Conservation (phyloP, 768 basidiomycete species). For the Phylloporus arenicola region DNA sequence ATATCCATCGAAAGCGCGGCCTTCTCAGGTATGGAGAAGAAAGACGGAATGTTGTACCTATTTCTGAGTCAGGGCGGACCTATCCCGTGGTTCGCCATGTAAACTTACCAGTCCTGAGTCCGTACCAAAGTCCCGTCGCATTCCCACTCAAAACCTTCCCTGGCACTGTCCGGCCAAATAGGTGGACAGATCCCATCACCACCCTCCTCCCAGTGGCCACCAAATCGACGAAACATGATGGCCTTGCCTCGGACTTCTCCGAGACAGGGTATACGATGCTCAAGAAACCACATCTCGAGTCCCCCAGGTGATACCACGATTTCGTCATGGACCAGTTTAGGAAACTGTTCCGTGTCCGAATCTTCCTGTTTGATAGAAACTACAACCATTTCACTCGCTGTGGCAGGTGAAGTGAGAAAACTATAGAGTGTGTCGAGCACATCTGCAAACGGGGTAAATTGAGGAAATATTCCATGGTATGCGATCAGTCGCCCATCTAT, state of each 20-base stretch:
- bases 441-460: slow-evolving; percentile 59
- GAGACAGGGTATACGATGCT: slow-evolving; percentile 72
- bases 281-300: slow-evolving; percentile 70
- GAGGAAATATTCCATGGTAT: slow-evolving; percentile 75
- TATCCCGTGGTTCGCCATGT: not conserved
- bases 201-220: slow-evolving; percentile 64
- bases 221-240: slow-evolving; percentile 80
- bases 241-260: slow-evolving; percentile 85
- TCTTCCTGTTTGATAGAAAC: slow-evolving; percentile 92
- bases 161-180: slow-evolving; percentile 76
- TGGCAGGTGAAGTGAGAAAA: slow-evolving; percentile 56
- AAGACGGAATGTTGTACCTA: slow-evolving; percentile 79
- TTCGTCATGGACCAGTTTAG: slow-evolving; percentile 57
- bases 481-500: slow-evolving; percentile 59
- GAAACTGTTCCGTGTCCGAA: slow-evolving; percentile 49
- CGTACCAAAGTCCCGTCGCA: slow-evolving; percentile 63
- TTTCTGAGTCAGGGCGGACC: slow-evolving; percentile 3
- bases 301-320: slow-evolving; percentile 50
- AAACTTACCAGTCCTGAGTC: slow-evolving; percentile 77
- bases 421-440: slow-evolving; percentile 56
- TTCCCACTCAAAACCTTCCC: slow-evolving; percentile 73
- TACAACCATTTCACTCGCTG: slow-evolving; percentile 69
- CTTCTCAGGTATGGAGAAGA: slow-evolving; percentile 84
- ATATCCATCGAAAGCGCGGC: slow-evolving; percentile 49
- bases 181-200: slow-evolving; percentile 86